A percentile compares a stretch with the other conserved stretches of the same genome.
Conservation (phyloP, 31 red algal species). For the Porphyra umbilicalis region DNA sequence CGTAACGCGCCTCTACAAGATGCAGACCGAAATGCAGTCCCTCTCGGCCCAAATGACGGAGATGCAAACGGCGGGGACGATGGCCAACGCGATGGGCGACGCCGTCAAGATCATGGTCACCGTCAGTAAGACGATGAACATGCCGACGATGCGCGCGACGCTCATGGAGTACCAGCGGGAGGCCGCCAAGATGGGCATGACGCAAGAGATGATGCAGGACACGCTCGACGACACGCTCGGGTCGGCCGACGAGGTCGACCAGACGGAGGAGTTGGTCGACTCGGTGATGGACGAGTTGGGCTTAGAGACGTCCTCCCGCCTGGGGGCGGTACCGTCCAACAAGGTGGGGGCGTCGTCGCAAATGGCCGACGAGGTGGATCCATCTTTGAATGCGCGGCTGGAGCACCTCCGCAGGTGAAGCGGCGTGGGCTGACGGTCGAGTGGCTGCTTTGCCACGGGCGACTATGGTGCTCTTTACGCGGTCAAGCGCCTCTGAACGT, state of each 20-base stretch:
- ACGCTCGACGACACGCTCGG: conserved; percentile 87
- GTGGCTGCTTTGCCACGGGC: too few species aligned
- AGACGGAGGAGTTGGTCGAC: conserved; percentile 88
- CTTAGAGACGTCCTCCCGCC: conserved; percentile 55
- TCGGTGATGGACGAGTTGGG: conserved; percentile 95
- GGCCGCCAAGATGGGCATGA: conserved; percentile 88
- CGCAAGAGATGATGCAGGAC: conserved; percentile 96
- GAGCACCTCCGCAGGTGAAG: conserved; percentile 11
- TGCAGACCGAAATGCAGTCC: conserved; percentile 95
- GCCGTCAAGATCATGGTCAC: conserved; percentile 77
- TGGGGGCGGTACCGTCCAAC: conserved; percentile 30
- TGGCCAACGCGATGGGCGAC: conserved; percentile 88
- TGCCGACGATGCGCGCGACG: conserved; percentile 84
- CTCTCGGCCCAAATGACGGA: conserved; percentile 83
- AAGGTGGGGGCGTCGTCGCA: neutral
- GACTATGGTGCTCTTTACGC: too few species aligned
- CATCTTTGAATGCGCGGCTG: conserved; percentile 4
- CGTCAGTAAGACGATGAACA: conserved; percentile 90
- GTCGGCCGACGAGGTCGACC: conserved; percentile 75
- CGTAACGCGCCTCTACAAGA: conserved; percentile 78
- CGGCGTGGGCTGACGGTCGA: neutral
- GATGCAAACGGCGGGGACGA: conserved; percentile 81
- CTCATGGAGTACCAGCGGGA: conserved; percentile 96
- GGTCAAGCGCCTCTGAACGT: too few species aligned
- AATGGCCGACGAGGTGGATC: neutral